phyloP scores from a whole-genome alignment of 2,329 filamentous ascomycete genomes.

The Biscogniauxia sp. region DNA sequence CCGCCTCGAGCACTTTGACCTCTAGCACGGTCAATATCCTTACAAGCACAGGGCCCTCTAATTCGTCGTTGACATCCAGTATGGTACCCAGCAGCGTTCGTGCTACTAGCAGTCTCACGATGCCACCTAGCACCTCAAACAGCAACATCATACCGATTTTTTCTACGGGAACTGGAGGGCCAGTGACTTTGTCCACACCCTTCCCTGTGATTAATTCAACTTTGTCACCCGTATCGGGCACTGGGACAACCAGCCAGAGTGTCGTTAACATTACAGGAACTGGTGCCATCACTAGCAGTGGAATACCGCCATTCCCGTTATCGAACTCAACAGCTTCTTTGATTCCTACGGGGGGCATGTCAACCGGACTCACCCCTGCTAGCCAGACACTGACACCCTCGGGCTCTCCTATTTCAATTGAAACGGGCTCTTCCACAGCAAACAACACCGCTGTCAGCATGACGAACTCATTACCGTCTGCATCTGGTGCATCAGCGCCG shows the following conservation, averaged over 20 bases:
- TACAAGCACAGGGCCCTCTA: slow-evolving; percentile 4
- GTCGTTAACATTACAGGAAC: not conserved
- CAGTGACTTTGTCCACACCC: slow-evolving; percentile 1
- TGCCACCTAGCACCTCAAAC: slow-evolving; percentile 11
- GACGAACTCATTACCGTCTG: not conserved
- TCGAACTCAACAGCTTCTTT: slow-evolving; percentile 11
- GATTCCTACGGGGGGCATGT: slow-evolving; percentile 1
- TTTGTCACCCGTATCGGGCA: slow-evolving; percentile 1
- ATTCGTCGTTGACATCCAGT: slow-evolving; percentile 7
- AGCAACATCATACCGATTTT: slow-evolving; percentile 8
- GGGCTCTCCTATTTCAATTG: not conserved
- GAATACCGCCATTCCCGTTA: slow-evolving; percentile 3
- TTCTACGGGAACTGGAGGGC: slow-evolving; percentile 2
- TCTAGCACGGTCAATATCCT: slow-evolving; percentile 5
- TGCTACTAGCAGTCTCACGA: slow-evolving; percentile 25
- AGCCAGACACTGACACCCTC: not conserved
- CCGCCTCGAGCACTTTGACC: slow-evolving; percentile 5
- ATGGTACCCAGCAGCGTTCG: slow-evolving; percentile 22
- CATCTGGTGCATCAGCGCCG: not conserved
- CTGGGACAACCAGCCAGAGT: not conserved
- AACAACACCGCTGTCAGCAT: not conserved
- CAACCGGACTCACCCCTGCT: not conserved
- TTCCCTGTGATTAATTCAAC: slow-evolving; percentile 8
- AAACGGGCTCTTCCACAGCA: not conserved
- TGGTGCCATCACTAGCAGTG: slow-evolving; percentile 1